Conservation (phyloP, 148 eudicot species). For the Fagopyrum esculentum region DNA sequence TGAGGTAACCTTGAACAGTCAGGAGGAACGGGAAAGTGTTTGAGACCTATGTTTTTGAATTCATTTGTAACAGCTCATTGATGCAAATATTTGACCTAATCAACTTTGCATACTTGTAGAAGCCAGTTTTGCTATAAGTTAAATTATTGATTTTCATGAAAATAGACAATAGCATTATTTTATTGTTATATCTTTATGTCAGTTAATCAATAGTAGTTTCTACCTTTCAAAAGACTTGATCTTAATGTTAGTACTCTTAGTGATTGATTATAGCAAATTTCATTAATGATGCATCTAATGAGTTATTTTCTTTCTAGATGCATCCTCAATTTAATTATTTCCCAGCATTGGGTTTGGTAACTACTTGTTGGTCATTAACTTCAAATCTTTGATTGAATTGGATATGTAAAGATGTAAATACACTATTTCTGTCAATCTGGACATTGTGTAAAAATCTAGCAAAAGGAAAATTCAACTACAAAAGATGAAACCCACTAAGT, state of each 20-base stretch:
- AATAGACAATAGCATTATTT: neutral
- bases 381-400: neutral
- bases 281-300: neutral
- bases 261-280: too few relatives aligned
- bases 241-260: too few relatives aligned
- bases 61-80: neutral
- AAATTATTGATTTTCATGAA: neutral
- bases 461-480: neutral
- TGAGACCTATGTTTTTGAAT: neutral
- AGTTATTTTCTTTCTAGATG: neutral
- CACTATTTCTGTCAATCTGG: neutral
- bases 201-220: neutral
- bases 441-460: neutral
- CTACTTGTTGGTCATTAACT: neutral
- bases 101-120: neutral
- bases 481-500: neutral
- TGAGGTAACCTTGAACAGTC: neutral
- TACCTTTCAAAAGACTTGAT: too few relatives aligned
- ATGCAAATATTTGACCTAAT: neutral
- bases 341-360: neutral
- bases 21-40: too few relatives aligned
- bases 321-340: neutral
- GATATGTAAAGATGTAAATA: neutral
- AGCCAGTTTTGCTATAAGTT: constrained; percentile 1
- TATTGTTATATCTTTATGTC: neutral